Conservation (phyloP, 1,284 basidiomycete genomes). For the Mycosarcoma maydis region DNA sequence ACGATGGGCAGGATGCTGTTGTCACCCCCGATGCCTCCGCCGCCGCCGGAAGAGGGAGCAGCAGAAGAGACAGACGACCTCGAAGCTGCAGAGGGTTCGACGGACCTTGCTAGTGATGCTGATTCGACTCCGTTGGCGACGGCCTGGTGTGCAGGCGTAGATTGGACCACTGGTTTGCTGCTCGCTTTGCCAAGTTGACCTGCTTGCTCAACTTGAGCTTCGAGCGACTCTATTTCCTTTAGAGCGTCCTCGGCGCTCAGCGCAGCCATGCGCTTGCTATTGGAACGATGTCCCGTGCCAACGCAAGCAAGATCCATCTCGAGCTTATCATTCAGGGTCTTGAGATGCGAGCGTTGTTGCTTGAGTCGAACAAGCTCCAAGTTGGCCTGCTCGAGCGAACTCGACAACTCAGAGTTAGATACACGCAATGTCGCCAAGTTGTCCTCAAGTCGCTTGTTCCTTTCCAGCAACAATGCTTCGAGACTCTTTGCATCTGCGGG, state of each 20-base stretch:
- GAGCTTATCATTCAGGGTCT: slow-evolving; percentile 82
- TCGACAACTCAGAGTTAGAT: slow-evolving; percentile 68
- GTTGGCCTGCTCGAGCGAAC: slow-evolving; percentile 67
- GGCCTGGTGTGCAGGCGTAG: slow-evolving; percentile 1
- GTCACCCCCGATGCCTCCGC: slow-evolving; percentile 10
- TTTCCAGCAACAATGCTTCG: slow-evolving; percentile 87
- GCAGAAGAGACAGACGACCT: slow-evolving; percentile 10
- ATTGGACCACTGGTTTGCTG: too few species aligned
- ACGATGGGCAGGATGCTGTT: slow-evolving; percentile 74
- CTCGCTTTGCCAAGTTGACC: slow-evolving; percentile 1
- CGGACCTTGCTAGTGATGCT: slow-evolving; percentile 2
- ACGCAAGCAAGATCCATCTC: slow-evolving; percentile 81
- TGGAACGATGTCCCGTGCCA: slow-evolving; percentile 9
- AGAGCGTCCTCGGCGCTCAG: slow-evolving; percentile 41
- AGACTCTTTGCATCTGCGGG: slow-evolving; percentile 75
- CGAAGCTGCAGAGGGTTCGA: slow-evolving; percentile 2
- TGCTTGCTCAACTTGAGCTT: slow-evolving; percentile 19
- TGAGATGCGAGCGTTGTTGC: slow-evolving; percentile 80
- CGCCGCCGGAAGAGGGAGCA: neutral
- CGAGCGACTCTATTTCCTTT: slow-evolving; percentile 37
- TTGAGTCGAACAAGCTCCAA: slow-evolving; percentile 74
- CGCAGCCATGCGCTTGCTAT: slow-evolving; percentile 5
- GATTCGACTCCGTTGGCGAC: slow-evolving; percentile 1
- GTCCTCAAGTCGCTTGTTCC: slow-evolving; percentile 93
- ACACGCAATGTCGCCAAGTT: slow-evolving; percentile 90